A percentile compares a stretch with the other conserved stretches of the same genome.
Evolutionary conservation across 1,284 basidiomycete species (phyloP).

Genomic region (Flammula alnicola): DNA sequence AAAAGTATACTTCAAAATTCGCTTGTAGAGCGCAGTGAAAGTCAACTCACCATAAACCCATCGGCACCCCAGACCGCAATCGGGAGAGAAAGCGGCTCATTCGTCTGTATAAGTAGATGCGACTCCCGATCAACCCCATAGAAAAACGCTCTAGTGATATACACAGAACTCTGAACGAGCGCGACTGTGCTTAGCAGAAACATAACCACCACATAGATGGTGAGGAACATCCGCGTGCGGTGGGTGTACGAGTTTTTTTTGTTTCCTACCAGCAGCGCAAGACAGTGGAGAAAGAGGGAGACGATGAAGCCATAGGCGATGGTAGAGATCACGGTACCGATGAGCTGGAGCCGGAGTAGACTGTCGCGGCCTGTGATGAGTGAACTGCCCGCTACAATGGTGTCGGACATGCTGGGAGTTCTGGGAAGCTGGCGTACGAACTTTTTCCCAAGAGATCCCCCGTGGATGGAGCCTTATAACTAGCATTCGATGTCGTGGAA

Average conservation of each 20-base stretch:
- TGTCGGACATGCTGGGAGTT: too few species aligned
- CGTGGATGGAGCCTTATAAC: too few species aligned
- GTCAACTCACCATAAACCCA: constrained; percentile 15
- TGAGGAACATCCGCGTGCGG: constrained; percentile 3
- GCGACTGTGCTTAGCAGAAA: constrained; percentile 14
- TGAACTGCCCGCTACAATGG: too few species aligned
- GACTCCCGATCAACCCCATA: neutral
- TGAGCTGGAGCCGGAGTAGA: constrained; percentile 2
- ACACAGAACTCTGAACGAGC: constrained; percentile 6
- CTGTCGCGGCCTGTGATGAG: neutral
- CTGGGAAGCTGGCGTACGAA: too few species aligned
- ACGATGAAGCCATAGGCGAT: constrained; percentile 9
- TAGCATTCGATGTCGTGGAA: too few species aligned
- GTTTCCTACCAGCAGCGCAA: constrained; percentile 1
- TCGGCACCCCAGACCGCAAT: constrained; percentile 16
- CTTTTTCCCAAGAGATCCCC: too few species aligned
- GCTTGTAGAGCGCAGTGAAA: too few species aligned
- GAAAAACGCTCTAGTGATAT: constrained; percentile 7
- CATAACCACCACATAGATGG: constrained; percentile 8
- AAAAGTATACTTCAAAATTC: too few species aligned
- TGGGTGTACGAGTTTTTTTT: neutral
- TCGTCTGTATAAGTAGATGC: constrained; percentile 4
- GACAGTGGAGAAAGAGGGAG: constrained; percentile 10
- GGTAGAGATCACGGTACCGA: constrained; percentile 12
- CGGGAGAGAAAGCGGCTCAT: constrained; percentile 11